These are phyloP conservation scores for Guadua angustifolia DNA, from an alignment of 176 grass and related monocot genomes.

Conservation along the genomic window DNA sequence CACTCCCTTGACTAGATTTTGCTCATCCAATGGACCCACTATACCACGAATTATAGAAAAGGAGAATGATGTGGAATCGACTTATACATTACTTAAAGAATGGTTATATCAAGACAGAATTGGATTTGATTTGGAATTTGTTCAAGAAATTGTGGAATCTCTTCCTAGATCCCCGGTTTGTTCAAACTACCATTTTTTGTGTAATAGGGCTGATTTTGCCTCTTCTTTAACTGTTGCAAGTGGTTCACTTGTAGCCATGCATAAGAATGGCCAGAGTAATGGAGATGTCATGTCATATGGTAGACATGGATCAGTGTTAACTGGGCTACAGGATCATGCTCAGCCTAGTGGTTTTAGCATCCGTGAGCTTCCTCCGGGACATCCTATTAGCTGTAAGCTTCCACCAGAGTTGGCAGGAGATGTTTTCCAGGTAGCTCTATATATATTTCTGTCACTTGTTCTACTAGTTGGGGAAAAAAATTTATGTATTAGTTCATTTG, in stretches of 20 bases:
- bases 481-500: slow-evolving; percentile 46
- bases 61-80: slow-evolving; percentile 63
- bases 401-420: slow-evolving; percentile 76
- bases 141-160: slow-evolving; percentile 95
- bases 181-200: slow-evolving; percentile 73
- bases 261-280: slow-evolving; percentile 58
- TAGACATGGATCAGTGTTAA: slow-evolving; percentile 50
- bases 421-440: slow-evolving; percentile 80
- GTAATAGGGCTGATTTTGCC: slow-evolving; percentile 60
- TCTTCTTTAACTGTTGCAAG: slow-evolving; percentile 78
- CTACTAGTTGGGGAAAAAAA: slow-evolving; percentile 30
- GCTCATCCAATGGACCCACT: slow-evolving; percentile 59
- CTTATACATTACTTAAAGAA: slow-evolving; percentile 68
- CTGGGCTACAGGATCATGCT: slow-evolving; percentile 47
- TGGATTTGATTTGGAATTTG: slow-evolving; percentile 88
- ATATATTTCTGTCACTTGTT: slow-evolving; percentile 40
- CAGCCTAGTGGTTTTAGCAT: slow-evolving; percentile 44
- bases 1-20: slow-evolving; percentile 67
- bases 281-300: slow-evolving; percentile 45
- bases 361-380: slow-evolving; percentile 65
- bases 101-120: slow-evolving; percentile 84
- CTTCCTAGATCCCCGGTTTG: slow-evolving; percentile 73
- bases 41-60: slow-evolving; percentile 59
- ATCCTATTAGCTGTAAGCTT: slow-evolving; percentile 75
- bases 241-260: slow-evolving; percentile 58